Base-by-base conservation (phyloP, 1,139 yeast species). In the Saccharomyces pastorianus region DNA sequence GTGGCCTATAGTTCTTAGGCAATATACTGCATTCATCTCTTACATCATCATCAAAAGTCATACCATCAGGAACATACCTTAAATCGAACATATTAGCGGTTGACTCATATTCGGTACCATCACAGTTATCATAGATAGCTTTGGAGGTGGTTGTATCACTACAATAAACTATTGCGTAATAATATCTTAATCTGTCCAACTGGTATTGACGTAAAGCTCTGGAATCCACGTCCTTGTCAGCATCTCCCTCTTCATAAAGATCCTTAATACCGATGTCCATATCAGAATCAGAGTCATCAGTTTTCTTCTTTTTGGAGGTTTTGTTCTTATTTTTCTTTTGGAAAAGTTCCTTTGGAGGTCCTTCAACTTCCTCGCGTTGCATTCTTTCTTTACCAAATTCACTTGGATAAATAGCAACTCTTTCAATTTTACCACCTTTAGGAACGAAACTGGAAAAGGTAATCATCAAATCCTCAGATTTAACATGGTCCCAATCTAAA, bases 401-500 rank as follows among this genome's bases (percentile, higher is more conserved):
- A 56, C 96, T 87, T 17, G 97, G 97, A 64, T 78, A 89, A n/a
- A 95, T 83, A 8, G 81, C 70, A 7, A 95, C 85, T n/a, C 83
- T 81, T 51, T 75, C 71, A 54, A 95, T 85, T 48, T 76, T 73
- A 1, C 96, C 96, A 47, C 80, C 82, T 46, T 81, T 72, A 14
- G 97, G 96, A 20, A 88, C 85, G 73, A 95, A 95, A 53, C 96
- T 84, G 6, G 83, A 75, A 63, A 95, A 89, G 0, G 98, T 86
- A 5, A 96, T 96, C 88, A 88, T 82, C 60, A 95, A 71, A 69
- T 93, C 99, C 11, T 82, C 83, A 0, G 98, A 88, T 52, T 83
- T 79, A 23, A 95, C 77, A 66, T 93, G 88, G 63, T 95, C 99
- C 99, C 99, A 95, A 68, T 95, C 99, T 80, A 95, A 77, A 65